Evolutionary conservation across 345 rosid genomes (phyloP).

Genomic region (Populus alba): DNA sequence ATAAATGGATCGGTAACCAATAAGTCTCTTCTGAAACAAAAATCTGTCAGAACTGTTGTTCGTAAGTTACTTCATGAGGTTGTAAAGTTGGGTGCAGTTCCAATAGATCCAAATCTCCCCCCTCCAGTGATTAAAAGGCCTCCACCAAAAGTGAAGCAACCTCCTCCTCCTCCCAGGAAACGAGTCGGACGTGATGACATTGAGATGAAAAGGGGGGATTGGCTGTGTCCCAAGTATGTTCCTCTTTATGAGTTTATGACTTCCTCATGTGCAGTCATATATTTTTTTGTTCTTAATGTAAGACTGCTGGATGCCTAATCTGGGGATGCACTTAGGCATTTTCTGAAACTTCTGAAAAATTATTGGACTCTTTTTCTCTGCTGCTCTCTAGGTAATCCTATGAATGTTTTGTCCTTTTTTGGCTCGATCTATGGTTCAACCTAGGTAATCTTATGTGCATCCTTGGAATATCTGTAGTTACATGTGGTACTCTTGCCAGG

Average conservation of each 20-base stretch:
- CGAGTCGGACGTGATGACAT: conserved; percentile 95
- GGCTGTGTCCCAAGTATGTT: conserved; percentile 95
- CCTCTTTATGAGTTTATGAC: not conserved
- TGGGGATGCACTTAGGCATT: not conserved
- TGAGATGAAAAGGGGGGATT: conserved; percentile 99
- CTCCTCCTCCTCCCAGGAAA: conserved; percentile 85
- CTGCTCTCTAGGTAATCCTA: not conserved
- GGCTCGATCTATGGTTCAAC: not conserved
- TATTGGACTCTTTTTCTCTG: not conserved
- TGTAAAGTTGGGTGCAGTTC: conserved; percentile 84
- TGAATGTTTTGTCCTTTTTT: not conserved
- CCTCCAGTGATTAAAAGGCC: conserved; percentile 84
- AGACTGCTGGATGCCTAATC: not conserved
- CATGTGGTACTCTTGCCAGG: not conserved
- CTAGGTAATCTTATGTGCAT: not conserved
- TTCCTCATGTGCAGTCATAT: not conserved
- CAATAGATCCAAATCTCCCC: conserved; percentile 90
- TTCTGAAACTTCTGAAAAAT: not conserved
- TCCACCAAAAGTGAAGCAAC: conserved; percentile 94
- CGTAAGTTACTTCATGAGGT: conserved; percentile 85
- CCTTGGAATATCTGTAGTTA: not conserved
- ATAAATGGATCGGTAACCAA: conserved; percentile 52
- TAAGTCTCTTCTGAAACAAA: conserved; percentile 63
- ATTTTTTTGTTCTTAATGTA: not conserved
- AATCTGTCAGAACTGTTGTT: conserved; percentile 71